Evolutionary conservation across 148 eudicot species (phyloP).

Genomic region (Rheum nobile): DNA sequence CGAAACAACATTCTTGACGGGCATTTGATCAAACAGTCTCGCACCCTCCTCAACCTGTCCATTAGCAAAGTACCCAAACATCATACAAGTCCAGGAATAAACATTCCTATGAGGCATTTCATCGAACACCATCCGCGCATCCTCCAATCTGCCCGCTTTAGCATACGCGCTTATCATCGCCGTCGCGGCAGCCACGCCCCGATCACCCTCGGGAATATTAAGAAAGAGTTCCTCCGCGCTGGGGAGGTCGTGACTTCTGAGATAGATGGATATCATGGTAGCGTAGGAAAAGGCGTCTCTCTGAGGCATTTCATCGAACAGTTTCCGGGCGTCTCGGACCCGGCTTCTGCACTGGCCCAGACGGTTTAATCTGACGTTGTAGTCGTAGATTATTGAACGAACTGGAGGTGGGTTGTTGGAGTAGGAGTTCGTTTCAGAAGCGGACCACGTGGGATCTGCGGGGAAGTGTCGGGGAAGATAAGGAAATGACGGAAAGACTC

Average conservation of each 20-base stretch:
- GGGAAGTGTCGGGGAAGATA: not conserved
- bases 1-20: slow-evolving; percentile 20
- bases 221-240: slow-evolving; percentile 16
- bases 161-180: slow-evolving; percentile 50
- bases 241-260: slow-evolving; percentile 23
- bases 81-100: slow-evolving; percentile 39
- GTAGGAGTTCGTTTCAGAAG: not conserved
- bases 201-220: slow-evolving; percentile 17
- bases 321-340: slow-evolving; percentile 10
- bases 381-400: not conserved
- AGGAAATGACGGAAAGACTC: not conserved
- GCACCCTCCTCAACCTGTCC: slow-evolving; percentile 28
- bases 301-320: slow-evolving; percentile 15
- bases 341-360: not conserved
- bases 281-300: slow-evolving; percentile 30
- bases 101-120: slow-evolving; percentile 28
- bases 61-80: slow-evolving; percentile 26
- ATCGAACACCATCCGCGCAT: slow-evolving; percentile 28
- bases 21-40: slow-evolving; percentile 15
- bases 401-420: not conserved
- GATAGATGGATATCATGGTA: slow-evolving; percentile 32
- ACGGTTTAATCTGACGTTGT: slow-evolving; percentile 1
- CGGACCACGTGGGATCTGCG: not conserved
- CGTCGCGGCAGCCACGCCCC: slow-evolving; percentile 21
- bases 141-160: slow-evolving; percentile 27